Conservation (phyloP, 768 basidiomycete genomes). For the Amanita muscaria region DNA sequence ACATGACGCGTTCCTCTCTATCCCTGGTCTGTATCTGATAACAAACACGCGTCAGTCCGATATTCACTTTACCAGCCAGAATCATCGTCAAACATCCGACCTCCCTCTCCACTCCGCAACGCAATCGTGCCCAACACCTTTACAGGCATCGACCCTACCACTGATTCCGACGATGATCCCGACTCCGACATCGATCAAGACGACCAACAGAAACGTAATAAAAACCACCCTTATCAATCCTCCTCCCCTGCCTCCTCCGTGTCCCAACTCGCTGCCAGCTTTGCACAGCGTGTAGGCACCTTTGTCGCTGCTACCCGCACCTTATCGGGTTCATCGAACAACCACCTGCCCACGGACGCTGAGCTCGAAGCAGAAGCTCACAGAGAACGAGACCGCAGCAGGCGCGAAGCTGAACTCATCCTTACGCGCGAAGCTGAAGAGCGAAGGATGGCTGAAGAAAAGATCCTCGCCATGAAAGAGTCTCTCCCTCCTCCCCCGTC, state of each 20-base stretch:
- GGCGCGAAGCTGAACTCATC: conserved; percentile 74
- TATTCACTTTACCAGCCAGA: conserved; percentile 24
- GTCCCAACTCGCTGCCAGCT: conserved; percentile 61
- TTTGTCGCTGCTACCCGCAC: conserved; percentile 41
- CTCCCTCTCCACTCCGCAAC: conserved; percentile 69
- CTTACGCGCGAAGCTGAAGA: conserved; percentile 64
- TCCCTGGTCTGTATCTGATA: conserved; percentile 18
- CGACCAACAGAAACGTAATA: conserved; percentile 30
- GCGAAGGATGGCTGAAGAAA: conserved; percentile 59
- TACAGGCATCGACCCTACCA: conserved; percentile 47
- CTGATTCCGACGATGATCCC: conserved; percentile 34
- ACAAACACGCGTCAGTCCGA: neutral
- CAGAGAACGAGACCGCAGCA: conserved; percentile 63
- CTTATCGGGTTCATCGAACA: conserved; percentile 17
- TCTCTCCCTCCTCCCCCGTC: conserved; percentile 51
- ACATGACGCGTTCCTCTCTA: conserved; percentile 17
- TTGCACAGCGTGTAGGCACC: conserved; percentile 67
- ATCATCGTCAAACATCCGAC: conserved; percentile 33
- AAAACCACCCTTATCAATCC: conserved; percentile 29
- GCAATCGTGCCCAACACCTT: conserved; percentile 46
- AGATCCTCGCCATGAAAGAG: conserved; percentile 66
- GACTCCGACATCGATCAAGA: conserved; percentile 21
- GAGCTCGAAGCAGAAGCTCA: conserved; percentile 79
- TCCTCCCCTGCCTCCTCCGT: conserved; percentile 65
- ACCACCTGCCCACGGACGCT: conserved; percentile 51